Evolutionary conservation across 2,329 filamentous ascomycete genomes (phyloP).

Genomic region (Clarireedia monteithiana): DNA sequence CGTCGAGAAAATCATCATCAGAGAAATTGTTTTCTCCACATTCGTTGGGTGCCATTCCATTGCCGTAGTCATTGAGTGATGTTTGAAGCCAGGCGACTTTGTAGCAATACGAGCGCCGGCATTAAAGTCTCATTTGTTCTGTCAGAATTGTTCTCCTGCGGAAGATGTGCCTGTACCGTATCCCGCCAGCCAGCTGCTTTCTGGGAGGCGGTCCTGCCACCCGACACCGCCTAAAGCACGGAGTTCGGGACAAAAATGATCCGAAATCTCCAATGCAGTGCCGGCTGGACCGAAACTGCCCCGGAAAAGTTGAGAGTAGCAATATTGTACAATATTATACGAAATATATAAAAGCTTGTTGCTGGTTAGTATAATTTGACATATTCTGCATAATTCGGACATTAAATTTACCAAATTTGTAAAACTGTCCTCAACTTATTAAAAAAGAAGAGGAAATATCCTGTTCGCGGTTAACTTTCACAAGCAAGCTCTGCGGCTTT

Average conservation of each 20-base stretch:
- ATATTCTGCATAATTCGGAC: too few relatives aligned
- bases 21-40: conserved; percentile 50
- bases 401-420: too few relatives aligned
- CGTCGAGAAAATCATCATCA: conserved; percentile 58
- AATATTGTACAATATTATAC: too few relatives aligned
- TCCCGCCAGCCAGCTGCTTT: too few relatives aligned
- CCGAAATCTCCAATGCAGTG: background rate
- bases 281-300: too few relatives aligned
- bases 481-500: conserved; percentile 4
- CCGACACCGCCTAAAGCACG: conserved; percentile 9
- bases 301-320: too few relatives aligned
- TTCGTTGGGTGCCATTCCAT: conserved; percentile 31
- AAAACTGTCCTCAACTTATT: too few relatives aligned
- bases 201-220: background rate
- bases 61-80: conserved; percentile 23
- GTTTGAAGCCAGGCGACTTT: background rate
- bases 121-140: background rate
- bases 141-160: too few relatives aligned
- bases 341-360: too few relatives aligned
- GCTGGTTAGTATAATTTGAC: too few relatives aligned
- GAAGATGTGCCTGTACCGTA: too few relatives aligned
- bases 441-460: too few relatives aligned
- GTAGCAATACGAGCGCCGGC: background rate
- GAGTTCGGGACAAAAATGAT: background rate
- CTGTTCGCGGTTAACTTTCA: background rate